A percentile compares a stretch with the other conserved stretches of the same genome.
These are phyloP conservation scores for Allium fistulosum DNA, from an alignment of 106 monocot species.

Conservation along the genomic window DNA sequence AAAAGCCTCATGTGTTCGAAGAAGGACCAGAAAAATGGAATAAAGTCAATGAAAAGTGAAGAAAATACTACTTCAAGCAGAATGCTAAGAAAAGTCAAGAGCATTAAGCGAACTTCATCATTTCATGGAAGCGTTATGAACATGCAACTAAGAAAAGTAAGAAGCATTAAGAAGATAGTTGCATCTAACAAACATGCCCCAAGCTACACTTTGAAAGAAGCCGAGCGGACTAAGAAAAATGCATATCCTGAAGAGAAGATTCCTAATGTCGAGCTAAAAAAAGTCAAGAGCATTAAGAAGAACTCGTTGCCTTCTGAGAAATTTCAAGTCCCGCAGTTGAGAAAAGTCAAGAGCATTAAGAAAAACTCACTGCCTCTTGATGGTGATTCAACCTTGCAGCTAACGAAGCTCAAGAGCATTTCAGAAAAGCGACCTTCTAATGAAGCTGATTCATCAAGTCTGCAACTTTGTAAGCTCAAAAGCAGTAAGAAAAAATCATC, in stretches of 20 bases:
- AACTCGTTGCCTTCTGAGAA: not conserved
- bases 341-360: slow-evolving; percentile 13
- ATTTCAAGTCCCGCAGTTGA: not conserved
- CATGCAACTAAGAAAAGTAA: slow-evolving; percentile 5
- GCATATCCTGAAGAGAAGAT: not conserved
- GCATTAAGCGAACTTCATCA: slow-evolving; percentile 1
- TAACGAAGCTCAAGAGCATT: slow-evolving; percentile 1
- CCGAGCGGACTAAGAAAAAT: not conserved
- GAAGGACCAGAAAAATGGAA: no score
- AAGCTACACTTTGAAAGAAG: not conserved
- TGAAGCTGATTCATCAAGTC: no score
- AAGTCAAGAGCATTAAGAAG: not conserved
- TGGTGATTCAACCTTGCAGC: not conserved
- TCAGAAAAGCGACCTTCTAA: no score
- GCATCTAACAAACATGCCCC: not conserved
- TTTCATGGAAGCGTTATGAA: not conserved
- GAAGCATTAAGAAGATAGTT: not conserved
- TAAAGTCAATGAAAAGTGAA: no score
- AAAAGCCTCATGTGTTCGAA: not conserved
- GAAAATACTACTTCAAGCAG: not conserved
- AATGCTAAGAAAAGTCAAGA: slow-evolving; percentile 2
- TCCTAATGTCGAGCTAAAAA: not conserved
- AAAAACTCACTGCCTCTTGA: slow-evolving; percentile 1
- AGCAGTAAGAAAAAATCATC: not conserved
- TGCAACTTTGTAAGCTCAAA: no score